These are phyloP conservation scores for Mangifera indica DNA, from an alignment of 345 rosid genomes.

Conservation along the genomic window DNA sequence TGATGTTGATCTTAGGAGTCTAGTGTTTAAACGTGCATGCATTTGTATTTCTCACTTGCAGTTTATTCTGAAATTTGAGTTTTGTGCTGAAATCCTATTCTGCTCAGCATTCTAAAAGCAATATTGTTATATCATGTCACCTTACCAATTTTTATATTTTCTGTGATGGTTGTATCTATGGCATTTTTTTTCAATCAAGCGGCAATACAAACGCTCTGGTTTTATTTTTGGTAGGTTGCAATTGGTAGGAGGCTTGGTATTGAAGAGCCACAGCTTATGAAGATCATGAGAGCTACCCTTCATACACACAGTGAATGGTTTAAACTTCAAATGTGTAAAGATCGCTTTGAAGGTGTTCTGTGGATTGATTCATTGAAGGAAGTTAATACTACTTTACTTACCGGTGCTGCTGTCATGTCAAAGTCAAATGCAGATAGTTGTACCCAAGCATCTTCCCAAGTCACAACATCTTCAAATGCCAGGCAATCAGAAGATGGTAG, in stretches of 20 bases:
- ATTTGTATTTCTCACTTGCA: neutral
- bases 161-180: neutral
- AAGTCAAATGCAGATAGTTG: conserved; percentile 65
- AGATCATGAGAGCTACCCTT: conserved; percentile 82
- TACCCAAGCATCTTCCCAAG: conserved; percentile 75
- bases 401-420: conserved; percentile 40
- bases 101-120: neutral
- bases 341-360: conserved; percentile 56
- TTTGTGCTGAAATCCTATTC: neutral
- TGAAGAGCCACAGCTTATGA: conserved; percentile 90
- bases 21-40: too few species aligned
- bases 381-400: conserved; percentile 46
- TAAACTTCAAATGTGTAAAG: conserved; percentile 94
- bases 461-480: conserved; percentile 60
- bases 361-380: conserved; percentile 76
- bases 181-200: neutral
- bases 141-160: neutral
- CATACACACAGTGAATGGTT: conserved; percentile 85
- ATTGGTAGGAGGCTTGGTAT: conserved; percentile 73
- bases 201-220: neutral
- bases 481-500: conserved; percentile 74
- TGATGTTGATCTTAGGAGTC: too few species aligned
- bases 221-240: conserved; percentile 52
- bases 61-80: neutral
- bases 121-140: neutral